Evolutionary conservation across 192 early-diverging fungal genomes (phyloP), one percentile per base, ranked within the genome.

Genomic region (Linnemannia hyalina): DNA sequence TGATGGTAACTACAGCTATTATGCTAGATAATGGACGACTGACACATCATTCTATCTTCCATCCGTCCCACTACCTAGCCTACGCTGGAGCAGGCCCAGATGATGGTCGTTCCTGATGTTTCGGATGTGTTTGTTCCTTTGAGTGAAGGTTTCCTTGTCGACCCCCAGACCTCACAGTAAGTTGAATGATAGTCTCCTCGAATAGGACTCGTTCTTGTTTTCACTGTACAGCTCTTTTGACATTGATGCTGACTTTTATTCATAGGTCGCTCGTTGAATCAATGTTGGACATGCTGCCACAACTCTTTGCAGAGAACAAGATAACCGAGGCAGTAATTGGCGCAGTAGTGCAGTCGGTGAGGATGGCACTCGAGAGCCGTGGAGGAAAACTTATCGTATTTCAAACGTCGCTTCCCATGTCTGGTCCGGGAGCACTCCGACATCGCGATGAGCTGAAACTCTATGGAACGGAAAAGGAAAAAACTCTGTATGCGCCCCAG

Each of bases 21-120:
- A 26, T 16, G 3, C 42, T 77, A 6, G 60, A 47, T 60, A 20
- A 40, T 78, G 40, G n/a, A 16, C 22, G 40, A 13, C 9, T 60
- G 38, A 35, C 55, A 40, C 32, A 36, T 20, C 74, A 26, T 36
- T 5, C 16, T 22, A 1, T 18, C 6, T 40, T 15, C 16, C 35
- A 29, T 3, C 13, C 42, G 18, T 20, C 49, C 49, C 52, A 35
- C 68, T 5, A 26, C 16, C 3, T 88, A 96, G 94, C 72, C 96
- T 3, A 77, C 76, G 36, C 88, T 99, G 49, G 98, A 98, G 49
- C 96, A 97, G 76, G 92, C 96, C 13, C 96, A 96, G 88, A 97
- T 99, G 97, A 91, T 99, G 91, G 96, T 99, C 18, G 97, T 99
- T 7, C 92, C 96, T 0, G 98, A 99, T 81, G 88, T 98, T 36